These are phyloP conservation scores for Sphagnum contortum DNA, from an alignment of 225 moss, liverwort and hornwort genomes.

Conservation along the genomic window DNA sequence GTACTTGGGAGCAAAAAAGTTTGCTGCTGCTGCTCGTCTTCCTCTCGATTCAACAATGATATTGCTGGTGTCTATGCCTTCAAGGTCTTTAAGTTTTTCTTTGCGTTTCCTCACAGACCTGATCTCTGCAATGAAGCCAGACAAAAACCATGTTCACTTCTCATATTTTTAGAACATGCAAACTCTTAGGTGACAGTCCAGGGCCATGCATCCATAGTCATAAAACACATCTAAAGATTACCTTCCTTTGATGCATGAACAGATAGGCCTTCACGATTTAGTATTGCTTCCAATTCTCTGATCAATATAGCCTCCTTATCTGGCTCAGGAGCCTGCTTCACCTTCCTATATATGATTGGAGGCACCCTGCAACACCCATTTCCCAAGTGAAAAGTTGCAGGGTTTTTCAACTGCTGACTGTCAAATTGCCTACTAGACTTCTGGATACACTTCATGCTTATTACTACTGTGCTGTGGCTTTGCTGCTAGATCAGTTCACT, in stretches of 20 bases:
- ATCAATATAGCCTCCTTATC: constrained; percentile 56
- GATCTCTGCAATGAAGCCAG: constrained; percentile 35
- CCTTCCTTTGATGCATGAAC: constrained; percentile 66
- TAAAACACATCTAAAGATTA: constrained; percentile 4
- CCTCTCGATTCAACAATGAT: constrained; percentile 80
- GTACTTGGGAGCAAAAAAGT: constrained; percentile 28
- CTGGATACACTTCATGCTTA: no score
- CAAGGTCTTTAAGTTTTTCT: constrained; percentile 74
- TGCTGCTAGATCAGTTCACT: no score
- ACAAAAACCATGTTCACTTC: no score
- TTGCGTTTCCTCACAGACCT: constrained; percentile 54
- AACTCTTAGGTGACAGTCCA: no score
- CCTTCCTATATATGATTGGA: constrained; percentile 71
- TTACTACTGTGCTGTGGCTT: no score
- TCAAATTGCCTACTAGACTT: no score
- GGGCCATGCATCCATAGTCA: no score
- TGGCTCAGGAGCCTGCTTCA: constrained; percentile 65
- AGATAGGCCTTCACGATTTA: constrained; percentile 63
- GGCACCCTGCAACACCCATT: constrained; percentile 53
- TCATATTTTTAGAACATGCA: no score
- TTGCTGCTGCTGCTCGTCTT: constrained; percentile 53
- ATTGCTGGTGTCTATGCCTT: constrained; percentile 90
- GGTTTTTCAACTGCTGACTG: no score
- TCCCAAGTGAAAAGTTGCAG: not conserved
- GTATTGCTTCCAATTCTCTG: constrained; percentile 62